Conservation (phyloP, 2,329 filamentous ascomycete species). For the Colletotrichum liriopes region DNA sequence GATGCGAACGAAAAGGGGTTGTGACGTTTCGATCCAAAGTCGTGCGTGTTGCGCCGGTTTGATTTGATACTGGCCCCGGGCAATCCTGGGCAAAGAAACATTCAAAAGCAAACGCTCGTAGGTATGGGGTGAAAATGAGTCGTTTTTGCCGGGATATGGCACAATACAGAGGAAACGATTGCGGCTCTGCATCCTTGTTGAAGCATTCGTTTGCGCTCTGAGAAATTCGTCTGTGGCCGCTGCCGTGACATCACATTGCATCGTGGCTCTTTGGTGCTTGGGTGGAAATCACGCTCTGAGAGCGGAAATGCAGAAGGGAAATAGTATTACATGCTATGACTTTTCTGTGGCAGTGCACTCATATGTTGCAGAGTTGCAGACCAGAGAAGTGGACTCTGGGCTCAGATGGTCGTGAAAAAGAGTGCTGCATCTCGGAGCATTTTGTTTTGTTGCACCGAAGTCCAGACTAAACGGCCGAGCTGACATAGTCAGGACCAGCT, state of each 20-base stretch:
- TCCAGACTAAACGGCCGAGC: conserved; percentile 10
- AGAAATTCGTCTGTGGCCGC: neutral
- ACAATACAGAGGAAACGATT: neutral
- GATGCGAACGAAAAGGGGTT: neutral
- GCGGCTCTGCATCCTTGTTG: conserved; percentile 13
- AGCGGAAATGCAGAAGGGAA: no score
- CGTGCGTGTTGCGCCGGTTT: neutral
- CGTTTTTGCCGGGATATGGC: neutral
- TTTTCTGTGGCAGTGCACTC: no score
- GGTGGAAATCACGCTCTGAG: no score
- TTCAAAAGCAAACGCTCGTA: no score
- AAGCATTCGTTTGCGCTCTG: conserved; percentile 19
- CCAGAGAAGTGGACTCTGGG: no score
- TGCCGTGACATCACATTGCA: conserved; percentile 27
- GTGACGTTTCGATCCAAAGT: neutral
- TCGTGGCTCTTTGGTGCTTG: neutral
- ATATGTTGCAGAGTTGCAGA: no score
- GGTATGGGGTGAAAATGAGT: neutral
- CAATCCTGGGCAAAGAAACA: neutral
- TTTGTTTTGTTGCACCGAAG: conserved; percentile 19
- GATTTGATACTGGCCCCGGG: no score
- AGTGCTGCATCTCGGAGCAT: conserved; percentile 13
- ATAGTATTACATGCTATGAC: no score
- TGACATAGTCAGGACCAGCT: neutral
- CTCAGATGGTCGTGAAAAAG: neutral